These are phyloP conservation scores for Neurospora pannonica DNA, from an alignment of 495 filamentous ascomycete species.

Conservation along the genomic window DNA sequence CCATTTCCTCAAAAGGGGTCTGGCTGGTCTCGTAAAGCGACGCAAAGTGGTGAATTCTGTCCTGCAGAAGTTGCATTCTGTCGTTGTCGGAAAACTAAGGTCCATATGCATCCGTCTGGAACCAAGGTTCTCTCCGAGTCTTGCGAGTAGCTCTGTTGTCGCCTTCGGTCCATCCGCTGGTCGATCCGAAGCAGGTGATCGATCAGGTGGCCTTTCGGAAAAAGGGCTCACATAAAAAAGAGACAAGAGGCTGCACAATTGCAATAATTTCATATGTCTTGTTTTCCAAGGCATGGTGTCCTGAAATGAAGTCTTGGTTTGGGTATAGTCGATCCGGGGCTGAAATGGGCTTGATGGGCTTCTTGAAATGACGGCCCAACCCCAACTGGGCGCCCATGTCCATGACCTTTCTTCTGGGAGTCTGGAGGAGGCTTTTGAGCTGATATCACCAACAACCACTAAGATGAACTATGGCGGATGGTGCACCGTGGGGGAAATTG, in stretches of 20 bases:
- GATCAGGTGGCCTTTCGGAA: no score
- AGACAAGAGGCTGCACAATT: background rate
- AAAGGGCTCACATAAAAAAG: background rate
- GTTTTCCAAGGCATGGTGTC: background rate
- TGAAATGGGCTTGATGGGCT: background rate
- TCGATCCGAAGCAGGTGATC: no score
- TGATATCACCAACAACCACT: background rate
- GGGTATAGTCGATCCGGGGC: background rate
- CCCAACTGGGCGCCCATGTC: background rate
- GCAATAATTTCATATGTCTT: background rate
- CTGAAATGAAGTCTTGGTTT: background rate
- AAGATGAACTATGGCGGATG: background rate
- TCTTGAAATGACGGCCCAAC: background rate
- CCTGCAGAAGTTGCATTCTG: no score
- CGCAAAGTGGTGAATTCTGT: background rate
- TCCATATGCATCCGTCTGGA: no score
- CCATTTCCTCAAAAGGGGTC: background rate
- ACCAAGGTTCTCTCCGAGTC: no score
- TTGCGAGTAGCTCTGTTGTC: no score
- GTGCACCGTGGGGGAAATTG: background rate
- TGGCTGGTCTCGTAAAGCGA: background rate
- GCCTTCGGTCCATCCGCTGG: no score
- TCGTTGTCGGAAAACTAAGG: no score
- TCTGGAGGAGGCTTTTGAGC: background rate
- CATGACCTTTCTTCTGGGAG: background rate